A percentile compares a stretch with the other conserved stretches of the same genome.
These are phyloP conservation scores for Kluyveromyces aestuarii DNA, from an alignment of 805 yeast genomes.

Conservation along the genomic window DNA sequence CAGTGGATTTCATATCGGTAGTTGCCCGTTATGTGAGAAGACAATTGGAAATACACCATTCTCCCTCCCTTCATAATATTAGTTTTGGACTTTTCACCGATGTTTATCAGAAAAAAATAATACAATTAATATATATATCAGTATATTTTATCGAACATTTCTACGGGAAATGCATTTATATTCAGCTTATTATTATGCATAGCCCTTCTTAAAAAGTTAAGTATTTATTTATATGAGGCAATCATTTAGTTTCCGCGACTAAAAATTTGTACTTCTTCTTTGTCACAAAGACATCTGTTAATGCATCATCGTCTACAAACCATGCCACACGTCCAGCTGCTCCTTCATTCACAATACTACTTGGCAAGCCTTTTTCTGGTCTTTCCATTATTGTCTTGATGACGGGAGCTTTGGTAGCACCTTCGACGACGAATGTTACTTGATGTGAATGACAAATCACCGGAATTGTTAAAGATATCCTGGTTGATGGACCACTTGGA, in stretches of 20 bases:
- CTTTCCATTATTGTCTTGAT: slow-evolving; percentile 89
- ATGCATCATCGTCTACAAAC: slow-evolving; percentile 95
- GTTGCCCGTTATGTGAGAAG: background rate
- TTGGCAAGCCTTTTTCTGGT: slow-evolving; percentile 93
- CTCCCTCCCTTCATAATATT: background rate
- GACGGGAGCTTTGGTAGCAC: slow-evolving; percentile 89
- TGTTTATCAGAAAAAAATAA: background rate
- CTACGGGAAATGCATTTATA: background rate
- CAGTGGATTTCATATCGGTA: slow-evolving; percentile 28
- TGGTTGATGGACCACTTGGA: slow-evolving; percentile 76
- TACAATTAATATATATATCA: background rate
- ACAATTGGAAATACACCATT: background rate
- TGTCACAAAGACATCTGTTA: slow-evolving; percentile 55
- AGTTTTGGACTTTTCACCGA: background rate
- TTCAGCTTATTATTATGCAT: background rate
- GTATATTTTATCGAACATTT: background rate
- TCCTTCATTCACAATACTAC: slow-evolving; percentile 85
- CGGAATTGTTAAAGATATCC: slow-evolving; percentile 88
- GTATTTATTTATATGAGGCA: background rate
- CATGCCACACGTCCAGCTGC: slow-evolving; percentile 96
- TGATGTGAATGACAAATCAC: slow-evolving; percentile 90
- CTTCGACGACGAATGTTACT: slow-evolving; percentile 93
- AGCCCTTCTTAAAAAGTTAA: background rate
- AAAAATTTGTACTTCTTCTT: slow-evolving; percentile 24
- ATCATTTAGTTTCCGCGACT: slow-evolving; percentile 1